A percentile compares a stretch with the other conserved stretches of the same genome.
Conservation (phyloP, 108 stramenopile genomes). For the Discostella pseudostelligera region DNA sequence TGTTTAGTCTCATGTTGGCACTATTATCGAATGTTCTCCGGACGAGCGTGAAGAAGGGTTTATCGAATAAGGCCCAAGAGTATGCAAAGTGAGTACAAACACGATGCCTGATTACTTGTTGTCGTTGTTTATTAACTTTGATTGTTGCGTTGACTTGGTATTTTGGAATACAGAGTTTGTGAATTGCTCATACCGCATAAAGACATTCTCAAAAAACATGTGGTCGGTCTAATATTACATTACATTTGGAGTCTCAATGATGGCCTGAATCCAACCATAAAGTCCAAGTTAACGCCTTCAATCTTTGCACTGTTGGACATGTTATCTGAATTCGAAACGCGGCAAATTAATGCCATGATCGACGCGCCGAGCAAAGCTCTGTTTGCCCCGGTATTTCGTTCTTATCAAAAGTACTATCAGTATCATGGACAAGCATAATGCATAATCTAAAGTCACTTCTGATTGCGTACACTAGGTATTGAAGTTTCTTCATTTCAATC, state of each 20-base stretch:
- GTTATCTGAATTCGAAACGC: slow-evolving; percentile 65
- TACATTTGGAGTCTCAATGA: slow-evolving; percentile 60
- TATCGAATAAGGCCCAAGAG: slow-evolving; percentile 32
- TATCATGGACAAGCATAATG: slow-evolving; percentile 74
- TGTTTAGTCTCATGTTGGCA: slow-evolving; percentile 42
- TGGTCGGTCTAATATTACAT: slow-evolving; percentile 61
- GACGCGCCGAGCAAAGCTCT: slow-evolving; percentile 57
- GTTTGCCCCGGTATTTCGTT: slow-evolving; percentile 62
- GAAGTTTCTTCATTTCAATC: too few relatives aligned
- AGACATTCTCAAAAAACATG: slow-evolving; percentile 87
- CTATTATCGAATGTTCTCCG: slow-evolving; percentile 43
- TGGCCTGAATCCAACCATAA: slow-evolving; percentile 43
- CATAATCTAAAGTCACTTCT: too few relatives aligned
- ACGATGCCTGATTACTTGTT: neutral
- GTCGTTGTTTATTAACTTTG: neutral
- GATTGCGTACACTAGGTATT: too few relatives aligned
- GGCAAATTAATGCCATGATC: slow-evolving; percentile 74
- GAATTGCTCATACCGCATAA: slow-evolving; percentile 76
- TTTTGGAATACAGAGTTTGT: slow-evolving; percentile 48
- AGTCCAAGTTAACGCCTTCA: slow-evolving; percentile 54
- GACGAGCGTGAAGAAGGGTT: slow-evolving; percentile 19
- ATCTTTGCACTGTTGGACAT: slow-evolving; percentile 73
- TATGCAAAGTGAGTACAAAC: slow-evolving; percentile 30
- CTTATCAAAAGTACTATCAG: slow-evolving; percentile 65
- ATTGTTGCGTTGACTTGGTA: too few relatives aligned